Evolutionary conservation across 345 rosid genomes (phyloP).

Genomic region (Psidium guajava): DNA sequence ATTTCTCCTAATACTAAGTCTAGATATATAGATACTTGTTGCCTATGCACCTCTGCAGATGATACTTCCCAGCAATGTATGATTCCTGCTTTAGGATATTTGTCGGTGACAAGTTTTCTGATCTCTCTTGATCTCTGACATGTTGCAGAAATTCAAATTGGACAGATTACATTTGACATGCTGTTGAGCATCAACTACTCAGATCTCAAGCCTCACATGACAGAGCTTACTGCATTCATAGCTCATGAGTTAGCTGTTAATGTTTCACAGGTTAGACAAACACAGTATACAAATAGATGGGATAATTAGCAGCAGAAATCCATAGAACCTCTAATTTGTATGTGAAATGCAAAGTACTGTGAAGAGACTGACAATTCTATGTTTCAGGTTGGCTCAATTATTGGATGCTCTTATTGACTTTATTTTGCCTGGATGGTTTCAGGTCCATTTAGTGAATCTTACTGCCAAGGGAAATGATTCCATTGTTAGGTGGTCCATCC

Average conservation of each 20-base stretch:
- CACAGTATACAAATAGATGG: not conserved
- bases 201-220: slow-evolving; percentile 39
- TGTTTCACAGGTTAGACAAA: slow-evolving; percentile 44
- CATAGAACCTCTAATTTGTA: not conserved
- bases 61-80: not conserved
- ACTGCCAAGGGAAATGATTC: slow-evolving; percentile 51
- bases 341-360: not conserved
- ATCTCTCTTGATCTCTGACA: slow-evolving; percentile 4
- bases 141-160: slow-evolving; percentile 34
- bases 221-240: slow-evolving; percentile 33
- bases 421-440: slow-evolving; percentile 9
- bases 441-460: slow-evolving; percentile 57
- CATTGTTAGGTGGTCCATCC: slow-evolving; percentile 39
- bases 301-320: not conserved
- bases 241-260: slow-evolving; percentile 45
- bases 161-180: slow-evolving; percentile 54
- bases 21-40: not conserved
- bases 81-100: not conserved
- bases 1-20: not conserved
- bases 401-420: not conserved
- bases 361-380: not conserved
- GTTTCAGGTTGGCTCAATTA: not conserved
- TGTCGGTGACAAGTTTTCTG: slow-evolving; percentile 1
- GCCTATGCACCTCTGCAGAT: not conserved
- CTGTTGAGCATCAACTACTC: slow-evolving; percentile 35